A percentile compares a stretch with the other conserved stretches of the same genome.
phyloP scores from a whole-genome alignment of 345 rosid species.

The Pistacia vera region DNA sequence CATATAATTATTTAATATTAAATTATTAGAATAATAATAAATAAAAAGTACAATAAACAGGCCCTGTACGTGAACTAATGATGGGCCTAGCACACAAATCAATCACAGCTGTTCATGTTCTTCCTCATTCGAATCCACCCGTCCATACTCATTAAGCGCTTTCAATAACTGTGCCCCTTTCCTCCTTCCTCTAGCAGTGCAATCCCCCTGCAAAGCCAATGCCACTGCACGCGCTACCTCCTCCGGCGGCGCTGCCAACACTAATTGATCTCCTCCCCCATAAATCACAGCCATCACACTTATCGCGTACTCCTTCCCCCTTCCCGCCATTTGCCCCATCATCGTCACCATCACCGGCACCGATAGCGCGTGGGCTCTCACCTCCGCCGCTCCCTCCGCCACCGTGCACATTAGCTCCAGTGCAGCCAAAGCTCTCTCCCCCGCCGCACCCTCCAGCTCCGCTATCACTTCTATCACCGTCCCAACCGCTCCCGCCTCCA shows the following conservation, averaged over 20 bases:
- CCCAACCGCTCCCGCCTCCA: constrained; percentile 73
- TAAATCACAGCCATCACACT: constrained; percentile 72
- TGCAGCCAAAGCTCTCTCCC: constrained; percentile 79
- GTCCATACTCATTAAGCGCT: constrained; percentile 66
- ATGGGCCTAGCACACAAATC: not conserved
- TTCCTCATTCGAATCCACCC: constrained; percentile 45
- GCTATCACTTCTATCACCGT: constrained; percentile 66
- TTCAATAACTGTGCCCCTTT: constrained; percentile 83
- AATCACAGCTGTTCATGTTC: constrained; percentile 42
- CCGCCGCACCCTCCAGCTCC: constrained; percentile 71
- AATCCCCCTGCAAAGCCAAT: constrained; percentile 75
- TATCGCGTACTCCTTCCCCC: constrained; percentile 85
- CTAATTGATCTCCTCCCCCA: constrained; percentile 28
- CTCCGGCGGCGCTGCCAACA: constrained; percentile 67
- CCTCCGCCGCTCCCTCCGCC: constrained; percentile 73
- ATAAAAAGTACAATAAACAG: too few species aligned
- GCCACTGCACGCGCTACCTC: constrained; percentile 88
- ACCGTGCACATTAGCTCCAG: constrained; percentile 84
- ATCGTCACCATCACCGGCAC: constrained; percentile 92
- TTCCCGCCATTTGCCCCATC: constrained; percentile 80
- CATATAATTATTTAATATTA: too few species aligned
- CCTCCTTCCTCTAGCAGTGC: constrained; percentile 73
- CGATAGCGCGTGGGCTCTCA: constrained; percentile 74
- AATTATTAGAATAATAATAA: too few species aligned
- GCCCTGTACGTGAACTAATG: too few species aligned